A percentile compares a stretch with the other conserved stretches of the same genome.
Evolutionary conservation across 2,329 filamentous ascomycete genomes (phyloP).

Genomic region (Fusarium guadeloupense): DNA sequence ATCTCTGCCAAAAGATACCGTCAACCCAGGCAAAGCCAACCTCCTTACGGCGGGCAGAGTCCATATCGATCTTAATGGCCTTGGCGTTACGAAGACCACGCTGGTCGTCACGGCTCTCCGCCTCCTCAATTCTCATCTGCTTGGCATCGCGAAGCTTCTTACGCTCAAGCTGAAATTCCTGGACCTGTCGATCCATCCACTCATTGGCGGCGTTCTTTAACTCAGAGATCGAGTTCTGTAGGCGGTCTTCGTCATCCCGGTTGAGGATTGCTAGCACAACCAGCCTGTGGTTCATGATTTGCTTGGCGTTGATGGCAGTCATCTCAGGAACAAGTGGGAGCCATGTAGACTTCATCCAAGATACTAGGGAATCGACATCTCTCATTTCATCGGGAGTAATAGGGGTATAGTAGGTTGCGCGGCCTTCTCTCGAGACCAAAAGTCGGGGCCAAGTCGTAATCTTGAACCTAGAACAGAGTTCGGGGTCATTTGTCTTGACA

Average conservation of each 20-base stretch:
- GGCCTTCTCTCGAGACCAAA: conserved; percentile 86
- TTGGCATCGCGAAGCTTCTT: conserved; percentile 95
- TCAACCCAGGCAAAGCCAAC: conserved; percentile 98
- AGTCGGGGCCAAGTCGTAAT: conserved; percentile 97
- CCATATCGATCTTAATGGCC: conserved; percentile 90
- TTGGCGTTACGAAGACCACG: conserved; percentile 87
- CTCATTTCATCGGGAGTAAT: conserved; percentile 92
- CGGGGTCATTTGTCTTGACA: conserved; percentile 86
- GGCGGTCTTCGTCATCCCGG: conserved; percentile 80
- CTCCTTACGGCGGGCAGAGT: conserved; percentile 85
- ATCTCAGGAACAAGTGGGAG: conserved; percentile 94
- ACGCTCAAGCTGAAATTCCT: conserved; percentile 89
- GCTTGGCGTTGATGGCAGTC: conserved; percentile 87
- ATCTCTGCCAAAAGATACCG: conserved; percentile 95
- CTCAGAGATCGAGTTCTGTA: conserved; percentile 81
- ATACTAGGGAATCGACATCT: conserved; percentile 78
- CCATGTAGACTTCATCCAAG: conserved; percentile 98
- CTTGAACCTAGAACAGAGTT: conserved; percentile 84
- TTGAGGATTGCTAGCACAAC: conserved; percentile 93
- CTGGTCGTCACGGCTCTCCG: conserved; percentile 91
- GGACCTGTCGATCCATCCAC: conserved; percentile 97
- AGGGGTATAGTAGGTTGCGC: conserved; percentile 88
- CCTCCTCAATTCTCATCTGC: conserved; percentile 94
- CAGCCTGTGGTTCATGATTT: conserved; percentile 94
- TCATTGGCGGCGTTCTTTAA: conserved; percentile 95